Percentiles rank a stretch among this genome's conserved stretches.
These are phyloP conservation scores for Sherardia arvensis DNA, from an alignment of 257 asterid genomes.

Conservation along the genomic window DNA sequence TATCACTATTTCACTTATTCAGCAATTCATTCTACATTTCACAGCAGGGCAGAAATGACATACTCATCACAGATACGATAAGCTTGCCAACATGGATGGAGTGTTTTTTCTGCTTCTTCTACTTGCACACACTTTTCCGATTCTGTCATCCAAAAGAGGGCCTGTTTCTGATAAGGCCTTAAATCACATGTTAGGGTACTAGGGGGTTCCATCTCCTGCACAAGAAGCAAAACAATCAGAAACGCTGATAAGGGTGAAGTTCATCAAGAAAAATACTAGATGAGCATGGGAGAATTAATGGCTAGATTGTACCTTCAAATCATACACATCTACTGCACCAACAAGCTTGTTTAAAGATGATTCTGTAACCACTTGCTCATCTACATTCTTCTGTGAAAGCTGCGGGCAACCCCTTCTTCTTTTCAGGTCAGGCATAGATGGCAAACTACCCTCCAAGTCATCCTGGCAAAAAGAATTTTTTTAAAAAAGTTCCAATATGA, in stretches of 20 bases:
- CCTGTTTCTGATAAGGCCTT: constrained; percentile 79
- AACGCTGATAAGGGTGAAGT: background rate
- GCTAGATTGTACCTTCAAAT: constrained; percentile 44
- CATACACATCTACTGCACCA: constrained; percentile 70
- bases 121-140: constrained; percentile 44
- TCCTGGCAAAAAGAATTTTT: constrained; percentile 26
- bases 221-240: constrained; percentile 7
- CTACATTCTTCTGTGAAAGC: constrained; percentile 27
- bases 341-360: constrained; percentile 69
- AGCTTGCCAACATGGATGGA: constrained; percentile 93
- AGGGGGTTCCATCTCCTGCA: constrained; percentile 76
- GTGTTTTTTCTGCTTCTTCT: constrained; percentile 52
- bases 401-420: constrained; percentile 39
- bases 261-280: background rate
- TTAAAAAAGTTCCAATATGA: background rate
- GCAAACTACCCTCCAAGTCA: constrained; percentile 22
- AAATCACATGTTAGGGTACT: constrained; percentile 52
- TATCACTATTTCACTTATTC: background rate
- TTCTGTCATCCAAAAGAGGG: constrained; percentile 83
- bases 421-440: constrained; percentile 35
- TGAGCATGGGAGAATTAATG: background rate
- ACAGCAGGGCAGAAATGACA: constrained; percentile 13
- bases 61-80: constrained; percentile 75
- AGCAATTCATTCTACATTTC: background rate
- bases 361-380: constrained; percentile 55